Evolutionary conservation across 2,329 filamentous ascomycete species (phyloP).

Genomic region (Sporothrix pallida): DNA sequence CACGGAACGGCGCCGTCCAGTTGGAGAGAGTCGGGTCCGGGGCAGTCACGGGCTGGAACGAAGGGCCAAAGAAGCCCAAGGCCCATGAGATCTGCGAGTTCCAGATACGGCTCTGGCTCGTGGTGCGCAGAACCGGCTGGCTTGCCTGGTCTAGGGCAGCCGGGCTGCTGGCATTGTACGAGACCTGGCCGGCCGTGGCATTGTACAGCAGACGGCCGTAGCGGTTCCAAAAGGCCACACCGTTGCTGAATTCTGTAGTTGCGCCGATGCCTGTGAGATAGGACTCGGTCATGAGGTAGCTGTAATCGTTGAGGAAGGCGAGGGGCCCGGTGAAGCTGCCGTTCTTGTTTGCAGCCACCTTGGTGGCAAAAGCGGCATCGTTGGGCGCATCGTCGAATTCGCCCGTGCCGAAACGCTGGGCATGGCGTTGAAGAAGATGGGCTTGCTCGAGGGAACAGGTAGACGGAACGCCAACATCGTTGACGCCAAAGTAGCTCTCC

Average conservation of each 20-base stretch:
- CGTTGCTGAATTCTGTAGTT: constrained; percentile 55
- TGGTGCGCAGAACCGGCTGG: constrained; percentile 60
- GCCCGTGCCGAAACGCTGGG: constrained; percentile 55
- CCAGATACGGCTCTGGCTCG: constrained; percentile 58
- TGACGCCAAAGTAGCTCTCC: constrained; percentile 54
- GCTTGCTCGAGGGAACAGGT: constrained; percentile 63
- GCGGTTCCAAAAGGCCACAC: constrained; percentile 59
- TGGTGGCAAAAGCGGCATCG: constrained; percentile 55
- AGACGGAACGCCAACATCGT: constrained; percentile 54
- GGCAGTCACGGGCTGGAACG: constrained; percentile 46
- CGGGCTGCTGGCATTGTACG: constrained; percentile 53
- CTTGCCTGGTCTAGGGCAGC: constrained; percentile 53
- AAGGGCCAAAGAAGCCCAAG: constrained; percentile 59
- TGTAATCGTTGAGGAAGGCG: constrained; percentile 59
- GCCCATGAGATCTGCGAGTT: constrained; percentile 61
- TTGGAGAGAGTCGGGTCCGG: constrained; percentile 47
- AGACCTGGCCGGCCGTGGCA: constrained; percentile 53
- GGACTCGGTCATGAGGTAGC: constrained; percentile 52
- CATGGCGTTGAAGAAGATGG: constrained; percentile 61
- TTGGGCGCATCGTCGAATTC: constrained; percentile 56
- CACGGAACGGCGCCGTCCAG: constrained; percentile 51
- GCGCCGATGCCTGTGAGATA: constrained; percentile 58
- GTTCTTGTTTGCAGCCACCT: constrained; percentile 49
- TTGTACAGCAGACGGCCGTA: constrained; percentile 61
- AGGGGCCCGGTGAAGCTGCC: constrained; percentile 52